These are phyloP conservation scores for Hypoxylon cercidicola DNA, from an alignment of 495 filamentous ascomycete genomes.

Conservation along the genomic window DNA sequence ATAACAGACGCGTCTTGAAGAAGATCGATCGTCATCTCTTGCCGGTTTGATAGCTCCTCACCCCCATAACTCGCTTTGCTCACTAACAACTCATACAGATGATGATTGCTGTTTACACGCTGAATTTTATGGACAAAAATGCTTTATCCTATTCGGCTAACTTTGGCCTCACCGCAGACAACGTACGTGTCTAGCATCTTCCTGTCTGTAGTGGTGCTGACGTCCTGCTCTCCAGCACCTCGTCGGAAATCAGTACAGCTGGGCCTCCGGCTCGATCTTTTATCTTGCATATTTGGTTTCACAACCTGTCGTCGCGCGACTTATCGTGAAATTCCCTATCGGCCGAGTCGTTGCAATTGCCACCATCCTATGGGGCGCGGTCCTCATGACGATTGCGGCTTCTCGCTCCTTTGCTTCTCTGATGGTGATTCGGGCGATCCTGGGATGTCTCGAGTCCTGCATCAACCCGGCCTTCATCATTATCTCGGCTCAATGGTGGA, in stretches of 20 bases:
- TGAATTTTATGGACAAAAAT: slow-evolving; percentile 69
- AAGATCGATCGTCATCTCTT: slow-evolving; percentile 66
- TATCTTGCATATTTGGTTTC: slow-evolving; percentile 63
- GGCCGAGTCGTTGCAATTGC: slow-evolving; percentile 61
- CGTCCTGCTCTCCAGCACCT: slow-evolving; percentile 53
- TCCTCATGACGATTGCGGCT: slow-evolving; percentile 54
- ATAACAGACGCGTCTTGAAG: slow-evolving; percentile 60
- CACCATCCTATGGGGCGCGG: slow-evolving; percentile 57
- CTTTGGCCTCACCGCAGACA: slow-evolving; percentile 29
- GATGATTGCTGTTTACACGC: slow-evolving; percentile 35
- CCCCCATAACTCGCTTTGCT: no score
- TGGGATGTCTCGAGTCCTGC: slow-evolving; percentile 61
- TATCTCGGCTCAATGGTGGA: slow-evolving; percentile 63
- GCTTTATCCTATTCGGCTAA: slow-evolving; percentile 62
- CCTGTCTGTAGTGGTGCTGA: slow-evolving; percentile 55
- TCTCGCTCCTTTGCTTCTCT: slow-evolving; percentile 52
- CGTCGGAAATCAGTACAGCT: slow-evolving; percentile 60
- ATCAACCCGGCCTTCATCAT: slow-evolving; percentile 62
- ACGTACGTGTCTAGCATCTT: slow-evolving; percentile 16
- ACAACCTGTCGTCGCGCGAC: slow-evolving; percentile 67
- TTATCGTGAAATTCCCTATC: slow-evolving; percentile 69
- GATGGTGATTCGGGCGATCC: slow-evolving; percentile 58
- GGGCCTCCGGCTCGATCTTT: slow-evolving; percentile 62
- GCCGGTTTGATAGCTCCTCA: no score
- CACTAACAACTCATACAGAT: slow-evolving; percentile 35